Evolutionary conservation across 495 filamentous ascomycete species (phyloP), one percentile per base, ranked within the genome.

Genomic region (Aspergillus leporis): DNA sequence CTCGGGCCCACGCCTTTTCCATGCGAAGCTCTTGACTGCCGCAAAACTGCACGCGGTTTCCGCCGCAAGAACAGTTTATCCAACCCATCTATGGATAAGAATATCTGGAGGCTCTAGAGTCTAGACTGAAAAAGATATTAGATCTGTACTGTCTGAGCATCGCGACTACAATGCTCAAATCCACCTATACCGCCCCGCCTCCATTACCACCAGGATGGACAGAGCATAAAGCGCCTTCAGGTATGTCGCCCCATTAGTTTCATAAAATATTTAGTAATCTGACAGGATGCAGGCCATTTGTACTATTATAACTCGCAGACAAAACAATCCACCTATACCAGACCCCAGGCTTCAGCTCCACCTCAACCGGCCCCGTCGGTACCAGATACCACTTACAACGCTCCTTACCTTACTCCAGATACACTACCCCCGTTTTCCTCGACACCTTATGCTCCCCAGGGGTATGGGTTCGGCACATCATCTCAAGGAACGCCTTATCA

Each of bases 281-380:
- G 64, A 58, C 51, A 60, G 21, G 50, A 56, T 32, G 22, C 31
- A 89, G 87, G 93, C 6, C 92, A 95, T 67, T 79, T 83, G 14
- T 97, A 96, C 74, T 97, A 93, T 70, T 94, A 95, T 75, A 90
- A 96, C 75, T 77, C 85, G n/a, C 73, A 80, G 31, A 97, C 91
- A 0, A 93, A 95, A 66, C 77, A 89, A 68, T 97, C 93, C 1
- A 96, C 92, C 40, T 97, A 96, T 68, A 87, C 81, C 19, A 83
- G 90, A 48, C 92, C 92, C 6, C 69, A 71, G 56, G 65, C 71
- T 31, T 59, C 67, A 38, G 56, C 69, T 23, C 65, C 75, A 36
- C 66, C 75, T 23, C 61, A 65, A 18, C 56, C 74, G 34, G 25
- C 70, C 16, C 40, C 72, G 48, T 53, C 66, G 28, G 51, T 51